A percentile compares a stretch with the other conserved stretches of the same genome.
These are phyloP conservation scores for Nicotiana rustica DNA, from an alignment of 305 asterid genomes.

Conservation along the genomic window DNA sequence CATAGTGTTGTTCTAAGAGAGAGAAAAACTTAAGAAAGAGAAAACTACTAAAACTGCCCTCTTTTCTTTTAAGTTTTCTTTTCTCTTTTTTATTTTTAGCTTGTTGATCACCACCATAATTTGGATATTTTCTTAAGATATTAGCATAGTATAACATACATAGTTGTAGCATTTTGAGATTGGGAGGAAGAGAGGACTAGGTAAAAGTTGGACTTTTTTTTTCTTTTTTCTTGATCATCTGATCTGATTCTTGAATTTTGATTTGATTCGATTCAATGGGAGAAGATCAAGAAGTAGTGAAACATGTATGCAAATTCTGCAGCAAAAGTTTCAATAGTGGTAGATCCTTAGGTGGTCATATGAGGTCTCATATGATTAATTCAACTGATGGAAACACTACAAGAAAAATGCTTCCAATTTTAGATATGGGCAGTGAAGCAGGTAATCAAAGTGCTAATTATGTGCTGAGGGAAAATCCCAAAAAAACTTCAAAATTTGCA, in stretches of 20 bases:
- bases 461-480: constrained; percentile 49
- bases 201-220: constrained; percentile 37
- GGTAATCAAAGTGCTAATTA: constrained; percentile 29
- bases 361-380: constrained; percentile 83
- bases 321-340: constrained; percentile 77
- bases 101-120: neutral
- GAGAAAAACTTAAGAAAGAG: constrained; percentile 20
- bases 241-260: constrained; percentile 35
- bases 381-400: constrained; percentile 48
- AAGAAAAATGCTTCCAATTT: constrained; percentile 57
- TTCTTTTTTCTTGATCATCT: neutral
- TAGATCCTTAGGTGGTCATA: constrained; percentile 87
- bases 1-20: constrained; percentile 35
- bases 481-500: constrained; percentile 44
- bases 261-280: constrained; percentile 49
- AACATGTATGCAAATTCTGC: constrained; percentile 73
- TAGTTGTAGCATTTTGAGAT: constrained; percentile 11
- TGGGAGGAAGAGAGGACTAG: neutral
- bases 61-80: neutral
- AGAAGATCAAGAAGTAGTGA: constrained; percentile 49
- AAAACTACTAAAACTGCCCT: neutral
- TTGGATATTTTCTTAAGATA: too few relatives aligned
- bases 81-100: neutral
- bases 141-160: neutral
- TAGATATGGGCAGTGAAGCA: neutral